Percentiles rank a stretch among this genome's conserved stretches.
These are phyloP conservation scores for Chalciporus sphaerocephalus DNA, from an alignment of 768 basidiomycete species.

Conservation along the genomic window DNA sequence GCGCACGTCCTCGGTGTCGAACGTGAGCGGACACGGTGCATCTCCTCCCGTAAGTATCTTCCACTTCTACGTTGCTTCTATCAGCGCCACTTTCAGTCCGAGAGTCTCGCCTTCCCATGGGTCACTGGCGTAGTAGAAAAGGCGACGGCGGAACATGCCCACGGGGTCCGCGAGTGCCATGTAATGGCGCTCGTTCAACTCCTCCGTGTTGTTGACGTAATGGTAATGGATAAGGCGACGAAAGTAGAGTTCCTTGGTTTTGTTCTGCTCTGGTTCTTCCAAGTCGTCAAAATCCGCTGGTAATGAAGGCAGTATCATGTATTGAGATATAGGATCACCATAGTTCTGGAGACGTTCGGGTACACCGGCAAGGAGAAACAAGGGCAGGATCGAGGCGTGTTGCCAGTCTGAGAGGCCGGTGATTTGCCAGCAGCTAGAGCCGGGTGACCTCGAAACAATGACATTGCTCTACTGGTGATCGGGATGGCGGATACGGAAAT, in stretches of 20 bases:
- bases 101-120: constrained; percentile 2
- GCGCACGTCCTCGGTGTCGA: neutral
- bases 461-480: constrained; percentile 43
- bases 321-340: neutral
- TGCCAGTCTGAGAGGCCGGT: constrained; percentile 52
- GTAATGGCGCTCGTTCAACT: neutral
- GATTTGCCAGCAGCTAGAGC: constrained; percentile 37
- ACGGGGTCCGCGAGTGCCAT: neutral
- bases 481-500: constrained; percentile 48
- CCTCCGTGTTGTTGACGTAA: neutral
- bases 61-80: neutral
- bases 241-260: neutral
- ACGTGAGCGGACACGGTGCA: constrained; percentile 1
- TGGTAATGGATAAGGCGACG: neutral
- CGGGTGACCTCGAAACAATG: constrained; percentile 44
- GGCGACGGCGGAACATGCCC: neutral
- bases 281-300: constrained; percentile 1
- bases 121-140: neutral
- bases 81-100: neutral
- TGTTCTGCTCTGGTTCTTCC: neutral
- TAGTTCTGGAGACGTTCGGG: neutral
- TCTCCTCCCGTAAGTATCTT: neutral
- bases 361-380: constrained; percentile 43
- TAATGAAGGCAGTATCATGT: neutral
- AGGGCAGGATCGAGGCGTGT: constrained; percentile 50